Evolutionary conservation across 2,329 filamentous ascomycete genomes (phyloP).

Genomic region (Dichotomopilus funicola): DNA sequence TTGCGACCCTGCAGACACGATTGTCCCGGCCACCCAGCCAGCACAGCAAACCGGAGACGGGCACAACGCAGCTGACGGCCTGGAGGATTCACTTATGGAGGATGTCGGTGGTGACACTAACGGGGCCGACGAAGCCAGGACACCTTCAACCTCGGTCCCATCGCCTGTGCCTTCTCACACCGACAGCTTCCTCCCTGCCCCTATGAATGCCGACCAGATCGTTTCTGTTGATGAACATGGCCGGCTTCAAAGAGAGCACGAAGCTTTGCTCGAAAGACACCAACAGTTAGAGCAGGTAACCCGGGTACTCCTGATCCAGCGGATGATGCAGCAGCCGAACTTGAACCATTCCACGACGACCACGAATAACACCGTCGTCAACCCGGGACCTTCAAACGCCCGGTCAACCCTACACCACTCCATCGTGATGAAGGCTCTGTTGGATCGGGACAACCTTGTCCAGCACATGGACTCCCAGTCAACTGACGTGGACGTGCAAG

Average conservation of each 20-base stretch:
- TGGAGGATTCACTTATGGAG: not conserved
- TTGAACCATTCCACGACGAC: not conserved
- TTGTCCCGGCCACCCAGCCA: not conserved
- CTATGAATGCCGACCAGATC: slow-evolving; percentile 1
- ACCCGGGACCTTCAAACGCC: not conserved
- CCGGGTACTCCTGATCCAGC: slow-evolving; percentile 10
- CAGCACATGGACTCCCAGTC: slow-evolving; percentile 26
- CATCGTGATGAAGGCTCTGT: not conserved
- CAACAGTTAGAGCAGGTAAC: slow-evolving; percentile 17
- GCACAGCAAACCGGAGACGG: slow-evolving; percentile 1
- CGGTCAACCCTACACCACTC: not conserved
- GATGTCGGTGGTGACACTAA: not conserved
- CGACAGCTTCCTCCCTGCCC: not conserved
- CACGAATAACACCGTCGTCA: not conserved
- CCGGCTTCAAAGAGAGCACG: slow-evolving; percentile 17
- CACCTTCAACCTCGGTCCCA: slow-evolving; percentile 14
- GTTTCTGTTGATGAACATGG: slow-evolving; percentile 15
- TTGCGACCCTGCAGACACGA: not conserved
- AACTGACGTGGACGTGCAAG: slow-evolving; percentile 22
- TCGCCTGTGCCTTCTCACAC: slow-evolving; percentile 7
- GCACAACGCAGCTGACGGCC: not conserved
- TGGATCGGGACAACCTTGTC: slow-evolving; percentile 23
- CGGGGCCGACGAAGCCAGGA: not conserved
- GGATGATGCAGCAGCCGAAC: slow-evolving; percentile 3
- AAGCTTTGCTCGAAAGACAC: slow-evolving; percentile 15